Conservation (phyloP, 2,329 filamentous ascomycete species). For the Bipolaris oryzae region DNA sequence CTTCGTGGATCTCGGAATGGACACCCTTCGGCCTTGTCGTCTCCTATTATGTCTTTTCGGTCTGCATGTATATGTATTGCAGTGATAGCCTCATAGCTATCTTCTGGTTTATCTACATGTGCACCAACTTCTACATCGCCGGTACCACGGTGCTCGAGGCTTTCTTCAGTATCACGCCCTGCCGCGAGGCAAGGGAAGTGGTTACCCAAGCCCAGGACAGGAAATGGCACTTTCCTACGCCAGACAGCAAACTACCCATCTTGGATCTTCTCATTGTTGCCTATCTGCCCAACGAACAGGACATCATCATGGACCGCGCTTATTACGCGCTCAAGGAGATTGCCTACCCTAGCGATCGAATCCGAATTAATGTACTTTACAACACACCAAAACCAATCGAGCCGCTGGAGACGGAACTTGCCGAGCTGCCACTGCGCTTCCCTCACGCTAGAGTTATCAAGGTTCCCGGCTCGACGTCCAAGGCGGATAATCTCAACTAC, state of each 20-base stretch:
- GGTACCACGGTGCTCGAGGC: conserved; percentile 51
- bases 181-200: conserved; percentile 46
- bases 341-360: conserved; percentile 53
- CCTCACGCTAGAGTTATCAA: conserved; percentile 55
- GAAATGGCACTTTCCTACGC: conserved; percentile 51
- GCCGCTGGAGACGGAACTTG: conserved; percentile 53
- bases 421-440: conserved; percentile 47
- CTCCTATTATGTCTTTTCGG: conserved; percentile 52
- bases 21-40: conserved; percentile 51
- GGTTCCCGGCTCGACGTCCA: conserved; percentile 56
- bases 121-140: conserved; percentile 55
- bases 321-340: conserved; percentile 56
- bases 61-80: conserved; percentile 51
- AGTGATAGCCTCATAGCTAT: conserved; percentile 45
- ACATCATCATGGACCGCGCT: conserved; percentile 57
- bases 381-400: conserved; percentile 57
- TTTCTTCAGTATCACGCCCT: conserved; percentile 48
- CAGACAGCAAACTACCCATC: conserved; percentile 50
- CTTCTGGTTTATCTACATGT: conserved; percentile 55
- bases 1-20: conserved; percentile 48
- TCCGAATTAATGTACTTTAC: conserved; percentile 57
- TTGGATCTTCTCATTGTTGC: conserved; percentile 58
- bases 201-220: conserved; percentile 48
- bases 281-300: conserved; percentile 59
- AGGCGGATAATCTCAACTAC: conserved; percentile 59